Percentiles rank a stretch among this genome's conserved stretches.
Evolutionary conservation across 805 yeast genomes (phyloP).

Genomic region (Lachancea fermentati): DNA sequence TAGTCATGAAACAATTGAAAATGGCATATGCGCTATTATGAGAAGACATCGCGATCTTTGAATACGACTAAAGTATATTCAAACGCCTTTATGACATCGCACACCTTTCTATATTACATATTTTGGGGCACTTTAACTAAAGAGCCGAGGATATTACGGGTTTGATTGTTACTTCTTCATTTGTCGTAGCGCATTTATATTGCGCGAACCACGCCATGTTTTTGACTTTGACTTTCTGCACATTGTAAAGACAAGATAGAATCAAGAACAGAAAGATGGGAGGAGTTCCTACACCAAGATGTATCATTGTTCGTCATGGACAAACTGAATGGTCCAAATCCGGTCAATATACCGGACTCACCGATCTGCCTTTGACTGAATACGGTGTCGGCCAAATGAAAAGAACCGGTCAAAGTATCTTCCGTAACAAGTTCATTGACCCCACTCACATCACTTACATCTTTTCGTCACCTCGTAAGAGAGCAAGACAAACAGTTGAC

Average conservation of each 20-base stretch:
- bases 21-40: background rate
- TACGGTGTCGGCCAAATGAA: conserved; percentile 74
- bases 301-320: conserved; percentile 72
- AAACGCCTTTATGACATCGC: background rate
- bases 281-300: conserved; percentile 51
- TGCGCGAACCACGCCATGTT: background rate
- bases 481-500: conserved; percentile 74
- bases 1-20: background rate
- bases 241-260: background rate
- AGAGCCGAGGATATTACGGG: no score
- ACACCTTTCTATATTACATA: background rate
- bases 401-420: conserved; percentile 64
- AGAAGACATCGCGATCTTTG: background rate
- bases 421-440: conserved; percentile 53
- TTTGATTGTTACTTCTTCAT: background rate
- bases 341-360: conserved; percentile 85
- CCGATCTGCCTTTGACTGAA: conserved; percentile 74
- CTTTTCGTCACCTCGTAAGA: conserved; percentile 71
- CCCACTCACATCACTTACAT: conserved; percentile 59
- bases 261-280: conserved; percentile 12
- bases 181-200: background rate
- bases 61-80: background rate
- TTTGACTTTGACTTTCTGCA: background rate
- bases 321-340: conserved; percentile 95
- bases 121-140: no score